Percentiles rank a stretch among this genome's conserved stretches.
These are phyloP conservation scores for Serendipita indica DNA, from an alignment of 768 basidiomycete species.

Conservation along the genomic window DNA sequence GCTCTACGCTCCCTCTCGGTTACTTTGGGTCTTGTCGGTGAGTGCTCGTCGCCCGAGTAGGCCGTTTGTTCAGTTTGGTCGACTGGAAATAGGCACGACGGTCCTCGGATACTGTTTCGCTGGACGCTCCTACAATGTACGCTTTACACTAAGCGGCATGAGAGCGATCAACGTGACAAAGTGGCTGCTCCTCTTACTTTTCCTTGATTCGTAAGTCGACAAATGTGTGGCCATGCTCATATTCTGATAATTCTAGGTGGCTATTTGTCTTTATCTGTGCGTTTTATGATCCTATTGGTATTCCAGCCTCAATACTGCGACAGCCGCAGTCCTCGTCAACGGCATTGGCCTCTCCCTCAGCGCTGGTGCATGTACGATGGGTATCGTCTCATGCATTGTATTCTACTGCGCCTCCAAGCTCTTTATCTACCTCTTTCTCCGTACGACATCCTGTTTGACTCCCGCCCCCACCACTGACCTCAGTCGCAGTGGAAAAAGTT, in stretches of 20 bases:
- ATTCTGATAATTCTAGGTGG: not conserved
- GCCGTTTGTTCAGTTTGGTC: not conserved
- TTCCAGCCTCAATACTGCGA: not conserved
- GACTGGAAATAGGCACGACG: not conserved
- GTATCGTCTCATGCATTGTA: constrained; percentile 30
- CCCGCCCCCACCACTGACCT: constrained; percentile 16
- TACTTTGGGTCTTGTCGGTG: not conserved
- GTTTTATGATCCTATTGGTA: not conserved
- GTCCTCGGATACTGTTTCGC: not conserved
- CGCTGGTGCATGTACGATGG: constrained; percentile 25
- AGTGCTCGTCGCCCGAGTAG: not conserved
- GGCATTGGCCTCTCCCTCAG: constrained; percentile 31
- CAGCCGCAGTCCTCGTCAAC: constrained; percentile 31
- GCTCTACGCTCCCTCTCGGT: not conserved
- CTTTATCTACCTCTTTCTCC: constrained; percentile 34
- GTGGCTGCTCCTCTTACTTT: constrained; percentile 3
- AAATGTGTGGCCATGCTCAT: constrained; percentile 17
- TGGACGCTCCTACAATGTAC: not conserved
- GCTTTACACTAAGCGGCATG: not conserved
- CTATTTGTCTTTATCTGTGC: constrained; percentile 7
- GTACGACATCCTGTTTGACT: constrained; percentile 25
- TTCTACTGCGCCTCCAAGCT: constrained; percentile 20
- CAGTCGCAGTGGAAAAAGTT: constrained; percentile 12
- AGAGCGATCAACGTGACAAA: not conserved
- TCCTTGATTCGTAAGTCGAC: not conserved